phyloP scores from a whole-genome alignment of 352 stramenopile genomes.

The Globisporangium recalcitrans region DNA sequence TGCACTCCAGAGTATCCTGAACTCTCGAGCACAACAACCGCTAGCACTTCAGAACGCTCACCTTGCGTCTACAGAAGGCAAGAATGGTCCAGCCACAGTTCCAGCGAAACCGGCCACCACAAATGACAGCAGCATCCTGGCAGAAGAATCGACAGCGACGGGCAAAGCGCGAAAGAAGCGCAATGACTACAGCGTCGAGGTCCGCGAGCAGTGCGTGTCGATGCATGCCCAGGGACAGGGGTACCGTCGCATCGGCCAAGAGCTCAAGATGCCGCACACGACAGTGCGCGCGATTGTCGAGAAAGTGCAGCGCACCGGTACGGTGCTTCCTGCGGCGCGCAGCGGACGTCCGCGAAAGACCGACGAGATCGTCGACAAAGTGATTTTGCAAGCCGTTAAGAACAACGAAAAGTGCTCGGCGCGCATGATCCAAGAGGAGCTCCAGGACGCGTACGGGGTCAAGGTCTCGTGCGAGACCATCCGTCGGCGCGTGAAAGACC shows the following conservation, averaged over 20 bases:
- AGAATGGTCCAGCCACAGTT: background rate
- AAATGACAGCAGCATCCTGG: background rate
- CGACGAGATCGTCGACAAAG: slow-evolving; percentile 54
- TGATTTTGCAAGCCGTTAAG: slow-evolving; percentile 59
- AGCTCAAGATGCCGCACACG: slow-evolving; percentile 62
- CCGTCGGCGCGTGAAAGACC: slow-evolving; percentile 55
- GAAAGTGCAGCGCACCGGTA: slow-evolving; percentile 52
- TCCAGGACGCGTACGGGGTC: slow-evolving; percentile 39
- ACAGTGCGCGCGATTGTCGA: slow-evolving; percentile 69
- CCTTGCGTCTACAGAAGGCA: too few relatives aligned
- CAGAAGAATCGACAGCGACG: background rate
- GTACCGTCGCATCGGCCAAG: slow-evolving; percentile 53
- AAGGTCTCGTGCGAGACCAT: slow-evolving; percentile 69
- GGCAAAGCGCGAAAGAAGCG: slow-evolving; percentile 29
- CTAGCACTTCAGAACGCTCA: too few relatives aligned
- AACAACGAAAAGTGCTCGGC: slow-evolving; percentile 54
- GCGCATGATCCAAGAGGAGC: slow-evolving; percentile 51
- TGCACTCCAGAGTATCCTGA: slow-evolving; percentile 9
- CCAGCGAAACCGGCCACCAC: background rate
- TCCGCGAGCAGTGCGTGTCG: slow-evolving; percentile 51
- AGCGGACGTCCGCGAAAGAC: slow-evolving; percentile 61
- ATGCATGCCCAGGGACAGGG: slow-evolving; percentile 46
- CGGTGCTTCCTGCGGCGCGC: slow-evolving; percentile 38
- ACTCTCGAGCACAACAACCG: background rate
- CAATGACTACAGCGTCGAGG: slow-evolving; percentile 51